phyloP scores from a whole-genome alignment of 306 rosid species.

The Albizia julibrissin region DNA sequence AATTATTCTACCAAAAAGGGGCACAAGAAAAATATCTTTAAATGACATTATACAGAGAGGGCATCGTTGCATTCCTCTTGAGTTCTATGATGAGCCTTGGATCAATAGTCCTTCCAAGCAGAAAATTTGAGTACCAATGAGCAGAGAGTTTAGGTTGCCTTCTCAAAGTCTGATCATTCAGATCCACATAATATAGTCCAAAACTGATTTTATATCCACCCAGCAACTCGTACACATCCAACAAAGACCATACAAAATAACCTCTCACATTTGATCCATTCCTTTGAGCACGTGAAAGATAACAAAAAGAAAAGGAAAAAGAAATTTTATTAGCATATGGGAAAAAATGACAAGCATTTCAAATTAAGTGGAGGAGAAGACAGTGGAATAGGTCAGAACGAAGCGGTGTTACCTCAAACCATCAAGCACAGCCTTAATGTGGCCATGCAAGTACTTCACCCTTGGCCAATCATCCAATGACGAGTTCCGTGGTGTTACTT shows the following conservation, averaged over 20 bases:
- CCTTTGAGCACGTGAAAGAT: constrained; percentile 5
- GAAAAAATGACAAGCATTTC: background rate
- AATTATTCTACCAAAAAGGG: background rate
- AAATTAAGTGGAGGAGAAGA: background rate
- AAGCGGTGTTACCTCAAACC: background rate
- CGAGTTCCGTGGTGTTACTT: constrained; percentile 41
- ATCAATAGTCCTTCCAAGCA: background rate
- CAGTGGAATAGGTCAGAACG: background rate
- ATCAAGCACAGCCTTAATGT: constrained; percentile 23
- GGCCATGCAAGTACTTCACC: constrained; percentile 44
- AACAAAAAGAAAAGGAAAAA: background rate
- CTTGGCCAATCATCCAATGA: constrained; percentile 52
- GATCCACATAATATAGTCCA: constrained; percentile 26
- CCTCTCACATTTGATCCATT: constrained; percentile 33
- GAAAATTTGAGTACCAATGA: constrained; percentile 29
- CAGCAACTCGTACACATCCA: constrained; percentile 27
- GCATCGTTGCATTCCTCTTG: background rate
- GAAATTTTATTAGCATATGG: background rate
- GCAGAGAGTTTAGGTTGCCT: constrained; percentile 41
- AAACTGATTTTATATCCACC: constrained; percentile 18
- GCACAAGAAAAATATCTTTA: background rate
- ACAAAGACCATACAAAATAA: constrained; percentile 33
- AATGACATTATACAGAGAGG: background rate
- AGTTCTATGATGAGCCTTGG: background rate
- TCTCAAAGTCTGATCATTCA: constrained; percentile 12